phyloP scores from a whole-genome alignment of 2,329 filamentous ascomycete genomes.

The Ophiocordyceps camponoti-rufipedis region DNA sequence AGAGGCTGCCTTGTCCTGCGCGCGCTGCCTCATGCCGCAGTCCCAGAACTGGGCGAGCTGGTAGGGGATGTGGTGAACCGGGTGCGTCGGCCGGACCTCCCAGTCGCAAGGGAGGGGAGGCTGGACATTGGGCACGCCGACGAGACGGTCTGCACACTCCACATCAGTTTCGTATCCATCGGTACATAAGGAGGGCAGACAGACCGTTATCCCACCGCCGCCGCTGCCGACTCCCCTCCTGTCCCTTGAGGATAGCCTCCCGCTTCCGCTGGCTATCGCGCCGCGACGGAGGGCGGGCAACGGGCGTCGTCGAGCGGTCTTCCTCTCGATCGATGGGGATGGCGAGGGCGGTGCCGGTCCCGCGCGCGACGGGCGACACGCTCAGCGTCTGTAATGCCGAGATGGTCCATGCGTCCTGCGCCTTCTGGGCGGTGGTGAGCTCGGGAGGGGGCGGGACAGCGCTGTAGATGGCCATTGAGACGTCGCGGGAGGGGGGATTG shows the following conservation, averaged over 20 bases:
- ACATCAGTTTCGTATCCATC: background rate
- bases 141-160: constrained; percentile 48
- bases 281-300: constrained; percentile 25
- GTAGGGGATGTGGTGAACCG: constrained; percentile 65
- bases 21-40: constrained; percentile 27
- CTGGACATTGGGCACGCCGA: constrained; percentile 71
- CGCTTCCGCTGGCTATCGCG: constrained; percentile 41
- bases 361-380: constrained; percentile 36
- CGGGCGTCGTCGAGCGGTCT: constrained; percentile 6
- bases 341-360: constrained; percentile 44
- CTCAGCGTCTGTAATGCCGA: constrained; percentile 35
- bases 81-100: constrained; percentile 66
- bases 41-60: constrained; percentile 82
- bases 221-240: constrained; percentile 72
- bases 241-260: constrained; percentile 69
- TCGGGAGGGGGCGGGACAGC: constrained; percentile 29
- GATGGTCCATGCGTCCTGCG: constrained; percentile 42
- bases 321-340: constrained; percentile 49
- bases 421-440: constrained; percentile 5
- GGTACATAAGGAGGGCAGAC: background rate
- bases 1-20: constrained; percentile 25
- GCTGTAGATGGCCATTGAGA: constrained; percentile 30
- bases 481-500: background rate
- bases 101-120: constrained; percentile 72
- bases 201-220: constrained; percentile 89